Evolutionary conservation across 208 protist species (phyloP), one percentile per base, ranked within the genome.

Genomic region (Phytomonas sp.): DNA sequence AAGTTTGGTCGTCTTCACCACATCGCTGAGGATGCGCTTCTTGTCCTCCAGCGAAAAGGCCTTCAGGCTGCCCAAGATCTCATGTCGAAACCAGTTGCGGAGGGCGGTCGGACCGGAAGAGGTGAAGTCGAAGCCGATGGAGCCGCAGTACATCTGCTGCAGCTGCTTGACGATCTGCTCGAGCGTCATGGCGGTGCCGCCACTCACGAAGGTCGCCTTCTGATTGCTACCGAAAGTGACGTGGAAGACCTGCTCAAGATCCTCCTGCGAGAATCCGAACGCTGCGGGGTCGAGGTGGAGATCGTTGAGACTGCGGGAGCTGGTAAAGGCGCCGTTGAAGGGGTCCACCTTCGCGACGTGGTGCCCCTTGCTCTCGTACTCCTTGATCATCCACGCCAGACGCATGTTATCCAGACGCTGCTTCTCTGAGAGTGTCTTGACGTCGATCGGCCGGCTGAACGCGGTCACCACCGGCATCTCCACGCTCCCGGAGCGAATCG

Each of bases 121-220:
- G 92, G 98, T 98, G 82, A 98, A 99, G 86, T 98, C 97, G 74
- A 94, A 96, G 53, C 96, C 96, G 67, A 98, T 96, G 5, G 77
- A 77, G 29, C 88, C 87, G 70, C 89, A 97, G 84, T 98, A 98
- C 77, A 96, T 89, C 28, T 77, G 67, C 33, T 76, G 75, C 26
- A 97, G 81, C 59, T 85, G 76, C 15, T 76, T 77, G 60, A 93
- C 73, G 59, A 97, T 92, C 60, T 95, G 71, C 64, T 81, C 72
- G 26, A 97, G 77, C 33, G 80, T 94, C 82, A 89, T 84, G 61
- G 79, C 66, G n/a, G 77, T 90, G 62, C 78, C 81, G 43, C 85
- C 85, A 67, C 80, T 88, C 31, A 90, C 80, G 65, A 92, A 92
- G 37, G 78, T 91, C 7, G 79, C 81, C 62, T 91, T 82, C 73